Evolutionary conservation across 192 early-diverging fungal species (phyloP).

Genomic region (Lobulomyces angularis): DNA sequence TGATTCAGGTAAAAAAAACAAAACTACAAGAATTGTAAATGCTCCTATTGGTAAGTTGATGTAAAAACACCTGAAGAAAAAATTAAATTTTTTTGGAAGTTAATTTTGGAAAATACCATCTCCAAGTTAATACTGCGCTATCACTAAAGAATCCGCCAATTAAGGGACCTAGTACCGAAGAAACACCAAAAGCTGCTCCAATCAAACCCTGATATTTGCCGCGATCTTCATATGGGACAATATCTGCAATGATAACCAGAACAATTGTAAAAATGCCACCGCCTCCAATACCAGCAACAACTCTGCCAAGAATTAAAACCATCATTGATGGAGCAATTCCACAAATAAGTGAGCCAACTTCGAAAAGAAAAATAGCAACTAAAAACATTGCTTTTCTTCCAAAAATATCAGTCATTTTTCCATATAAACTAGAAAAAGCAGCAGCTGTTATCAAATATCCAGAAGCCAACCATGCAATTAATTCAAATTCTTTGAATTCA

Average conservation of each 20-base stretch:
- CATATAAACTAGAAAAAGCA: slow-evolving; percentile 63
- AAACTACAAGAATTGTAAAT: slow-evolving; percentile 40
- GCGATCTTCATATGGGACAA: slow-evolving; percentile 61
- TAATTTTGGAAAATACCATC: slow-evolving; percentile 16
- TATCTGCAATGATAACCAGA: slow-evolving; percentile 74
- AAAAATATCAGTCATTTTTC: slow-evolving; percentile 83
- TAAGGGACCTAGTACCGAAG: slow-evolving; percentile 69
- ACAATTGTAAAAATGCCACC: slow-evolving; percentile 62
- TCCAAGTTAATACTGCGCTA: slow-evolving; percentile 45
- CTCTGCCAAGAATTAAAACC: slow-evolving; percentile 62
- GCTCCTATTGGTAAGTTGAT: slow-evolving; percentile 76
- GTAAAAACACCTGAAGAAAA: slow-evolving; percentile 53
- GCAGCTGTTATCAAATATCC: slow-evolving; percentile 50
- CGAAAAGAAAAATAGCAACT: slow-evolving; percentile 62
- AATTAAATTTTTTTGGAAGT: neutral
- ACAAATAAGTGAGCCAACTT: slow-evolving; percentile 70
- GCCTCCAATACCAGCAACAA: slow-evolving; percentile 72
- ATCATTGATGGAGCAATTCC: slow-evolving; percentile 49
- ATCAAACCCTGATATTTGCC: slow-evolving; percentile 79
- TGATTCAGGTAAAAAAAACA: slow-evolving; percentile 46
- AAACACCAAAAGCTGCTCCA: slow-evolving; percentile 64
- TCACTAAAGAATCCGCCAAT: slow-evolving; percentile 79
- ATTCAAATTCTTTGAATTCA: slow-evolving; percentile 51
- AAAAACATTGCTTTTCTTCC: slow-evolving; percentile 73
- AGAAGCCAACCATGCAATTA: slow-evolving; percentile 71